Evolutionary conservation across 208 protist species (phyloP).

Genomic region (Trypanosoma congolense): DNA sequence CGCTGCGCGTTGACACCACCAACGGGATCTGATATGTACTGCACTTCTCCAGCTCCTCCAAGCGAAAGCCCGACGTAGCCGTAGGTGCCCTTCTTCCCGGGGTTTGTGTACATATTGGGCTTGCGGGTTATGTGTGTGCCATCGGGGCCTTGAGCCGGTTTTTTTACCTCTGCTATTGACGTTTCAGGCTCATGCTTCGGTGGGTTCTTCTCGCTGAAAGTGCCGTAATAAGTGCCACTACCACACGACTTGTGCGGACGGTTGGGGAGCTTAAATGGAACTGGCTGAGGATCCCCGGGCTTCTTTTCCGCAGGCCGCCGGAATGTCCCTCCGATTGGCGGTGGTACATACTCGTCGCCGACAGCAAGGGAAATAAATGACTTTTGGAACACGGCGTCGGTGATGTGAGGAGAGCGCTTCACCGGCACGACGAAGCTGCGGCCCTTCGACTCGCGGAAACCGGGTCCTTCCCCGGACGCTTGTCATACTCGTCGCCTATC

Average conservation of each 20-base stretch:
- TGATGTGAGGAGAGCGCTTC: slow-evolving; percentile 68
- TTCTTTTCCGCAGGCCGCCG: slow-evolving; percentile 23
- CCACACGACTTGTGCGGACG: slow-evolving; percentile 69
- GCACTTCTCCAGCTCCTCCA: slow-evolving; percentile 61
- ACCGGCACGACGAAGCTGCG: slow-evolving; percentile 67
- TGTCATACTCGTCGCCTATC: slow-evolving; percentile 90
- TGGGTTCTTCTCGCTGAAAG: slow-evolving; percentile 68
- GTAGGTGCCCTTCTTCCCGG: slow-evolving; percentile 87
- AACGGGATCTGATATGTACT: slow-evolving; percentile 80
- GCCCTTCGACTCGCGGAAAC: slow-evolving; percentile 11
- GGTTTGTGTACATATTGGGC: slow-evolving; percentile 78
- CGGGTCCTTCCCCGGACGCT: slow-evolving; percentile 24
- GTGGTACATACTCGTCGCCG: slow-evolving; percentile 64
- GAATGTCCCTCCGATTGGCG: slow-evolving; percentile 43
- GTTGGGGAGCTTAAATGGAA: slow-evolving; percentile 61
- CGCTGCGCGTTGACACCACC: slow-evolving; percentile 35
- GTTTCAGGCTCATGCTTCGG: slow-evolving; percentile 81
- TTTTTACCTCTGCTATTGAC: slow-evolving; percentile 40
- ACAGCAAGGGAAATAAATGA: slow-evolving; percentile 67
- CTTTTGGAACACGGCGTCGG: slow-evolving; percentile 61
- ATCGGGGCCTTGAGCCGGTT: not conserved
- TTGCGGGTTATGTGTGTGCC: slow-evolving; percentile 29
- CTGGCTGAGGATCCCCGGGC: not conserved
- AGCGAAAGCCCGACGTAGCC: slow-evolving; percentile 83
- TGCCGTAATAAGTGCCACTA: slow-evolving; percentile 87